Conservation (phyloP, 306 rosid species). For the Glycine soja region DNA sequence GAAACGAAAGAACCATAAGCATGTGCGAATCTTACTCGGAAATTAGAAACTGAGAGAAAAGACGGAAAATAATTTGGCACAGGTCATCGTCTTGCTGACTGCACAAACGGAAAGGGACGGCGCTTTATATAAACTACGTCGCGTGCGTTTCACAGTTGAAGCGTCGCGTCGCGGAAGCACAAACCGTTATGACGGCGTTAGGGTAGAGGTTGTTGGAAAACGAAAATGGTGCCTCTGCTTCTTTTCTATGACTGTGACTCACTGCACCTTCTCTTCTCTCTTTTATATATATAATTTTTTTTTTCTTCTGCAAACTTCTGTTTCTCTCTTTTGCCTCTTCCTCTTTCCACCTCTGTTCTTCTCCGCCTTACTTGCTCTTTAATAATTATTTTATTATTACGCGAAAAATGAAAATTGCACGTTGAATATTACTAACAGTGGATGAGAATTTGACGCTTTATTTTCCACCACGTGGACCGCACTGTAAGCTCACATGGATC, state of each 20-base stretch:
- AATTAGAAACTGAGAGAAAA: slow-evolving; percentile 17
- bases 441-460: slow-evolving; percentile 26
- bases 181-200: slow-evolving; percentile 56
- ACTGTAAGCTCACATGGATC: slow-evolving; percentile 34
- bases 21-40: slow-evolving; percentile 41
- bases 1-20: neutral
- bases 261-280: neutral
- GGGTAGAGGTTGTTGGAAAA: neutral
- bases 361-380: neutral
- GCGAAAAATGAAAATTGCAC: neutral
- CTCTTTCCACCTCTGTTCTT: neutral
- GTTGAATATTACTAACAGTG: slow-evolving; percentile 11
- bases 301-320: slow-evolving; percentile 19
- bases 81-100: slow-evolving; percentile 20
- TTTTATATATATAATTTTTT: neutral
- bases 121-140: slow-evolving; percentile 38
- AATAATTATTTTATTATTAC: neutral
- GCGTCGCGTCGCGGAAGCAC: slow-evolving; percentile 37
- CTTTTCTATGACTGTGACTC: slow-evolving; percentile 26
- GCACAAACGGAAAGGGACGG: slow-evolving; percentile 45
- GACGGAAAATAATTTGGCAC: slow-evolving; percentile 18
- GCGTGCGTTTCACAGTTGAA: neutral
- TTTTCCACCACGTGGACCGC: slow-evolving; percentile 51
- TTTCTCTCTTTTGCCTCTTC: neutral
- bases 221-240: slow-evolving; percentile 27